Percentiles rank a stretch among this genome's conserved stretches.
phyloP scores from a whole-genome alignment of 2,329 filamentous ascomycete genomes.

The Pseudocercospora fuligena region DNA sequence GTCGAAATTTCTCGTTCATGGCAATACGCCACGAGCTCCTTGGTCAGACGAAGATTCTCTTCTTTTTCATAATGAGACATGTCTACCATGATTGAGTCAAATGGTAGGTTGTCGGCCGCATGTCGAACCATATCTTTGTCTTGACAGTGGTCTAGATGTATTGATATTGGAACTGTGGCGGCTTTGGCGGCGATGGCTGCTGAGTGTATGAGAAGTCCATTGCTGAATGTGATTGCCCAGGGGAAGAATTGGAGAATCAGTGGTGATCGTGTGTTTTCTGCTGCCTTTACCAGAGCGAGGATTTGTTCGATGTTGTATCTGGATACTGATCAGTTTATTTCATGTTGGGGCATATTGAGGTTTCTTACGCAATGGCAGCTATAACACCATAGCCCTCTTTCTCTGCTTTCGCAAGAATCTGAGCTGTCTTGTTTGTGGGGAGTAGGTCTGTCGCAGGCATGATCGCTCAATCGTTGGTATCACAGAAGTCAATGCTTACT shows the following conservation, averaged over 20 bases:
- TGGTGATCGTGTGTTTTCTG: conserved; percentile 36
- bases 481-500: background rate
- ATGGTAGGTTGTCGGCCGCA: conserved; percentile 33
- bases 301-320: conserved; percentile 37
- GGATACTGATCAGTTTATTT: background rate
- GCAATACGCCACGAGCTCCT: conserved; percentile 37
- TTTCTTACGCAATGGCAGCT: conserved; percentile 31
- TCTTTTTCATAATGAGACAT: conserved; percentile 42
- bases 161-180: conserved; percentile 35
- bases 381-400: conserved; percentile 31
- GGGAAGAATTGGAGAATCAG: conserved; percentile 38
- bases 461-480: background rate
- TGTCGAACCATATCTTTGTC: conserved; percentile 28
- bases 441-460: conserved; percentile 14
- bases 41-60: conserved; percentile 40
- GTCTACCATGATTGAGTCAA: conserved; percentile 43
- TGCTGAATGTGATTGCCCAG: conserved; percentile 36
- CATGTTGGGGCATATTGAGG: background rate
- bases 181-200: conserved; percentile 32
- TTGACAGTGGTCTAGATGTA: conserved; percentile 41
- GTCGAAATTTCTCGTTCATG: conserved; percentile 38
- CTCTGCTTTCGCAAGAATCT: conserved; percentile 30
- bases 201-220: conserved; percentile 35
- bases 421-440: conserved; percentile 27
- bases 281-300: conserved; percentile 36